Percentiles rank a stretch among this genome's conserved stretches.
phyloP scores from a whole-genome alignment of 2,329 filamentous ascomycete genomes.

The Metarhizium album region DNA sequence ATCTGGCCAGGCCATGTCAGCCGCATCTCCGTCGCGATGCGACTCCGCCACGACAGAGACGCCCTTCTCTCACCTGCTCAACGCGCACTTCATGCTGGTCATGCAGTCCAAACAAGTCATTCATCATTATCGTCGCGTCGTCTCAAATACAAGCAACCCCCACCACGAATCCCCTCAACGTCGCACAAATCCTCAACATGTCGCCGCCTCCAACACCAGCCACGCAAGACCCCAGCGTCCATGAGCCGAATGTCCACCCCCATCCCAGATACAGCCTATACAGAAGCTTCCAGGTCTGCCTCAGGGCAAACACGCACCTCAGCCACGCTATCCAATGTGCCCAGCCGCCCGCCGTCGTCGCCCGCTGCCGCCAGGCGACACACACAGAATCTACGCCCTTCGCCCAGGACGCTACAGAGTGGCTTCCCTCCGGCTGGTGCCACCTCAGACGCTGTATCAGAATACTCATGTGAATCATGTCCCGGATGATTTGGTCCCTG shows the following conservation, averaged over 20 bases:
- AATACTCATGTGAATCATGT: neutral
- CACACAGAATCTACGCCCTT: neutral
- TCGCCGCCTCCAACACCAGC: neutral
- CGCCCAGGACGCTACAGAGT: neutral
- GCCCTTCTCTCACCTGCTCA: neutral
- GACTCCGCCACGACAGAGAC: too few species aligned
- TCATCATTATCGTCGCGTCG: neutral
- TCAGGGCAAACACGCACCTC: neutral
- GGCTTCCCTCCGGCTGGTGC: neutral
- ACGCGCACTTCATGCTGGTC: too few species aligned
- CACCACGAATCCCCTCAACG: neutral
- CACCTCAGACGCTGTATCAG: neutral
- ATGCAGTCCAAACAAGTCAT: neutral
- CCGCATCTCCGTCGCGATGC: too few species aligned
- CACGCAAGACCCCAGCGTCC: neutral
- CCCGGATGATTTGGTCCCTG: constrained; percentile 7
- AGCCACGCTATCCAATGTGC: neutral
- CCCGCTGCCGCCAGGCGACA: neutral
- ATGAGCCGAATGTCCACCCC: neutral
- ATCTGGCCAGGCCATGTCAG: too few species aligned
- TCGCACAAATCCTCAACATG: neutral
- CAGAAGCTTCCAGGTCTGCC: neutral
- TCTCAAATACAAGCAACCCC: neutral
- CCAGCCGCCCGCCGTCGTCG: neutral
- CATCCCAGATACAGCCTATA: neutral